Conservation (phyloP, 169 alveolate genomes). For the Eimeria mitis region DNA sequence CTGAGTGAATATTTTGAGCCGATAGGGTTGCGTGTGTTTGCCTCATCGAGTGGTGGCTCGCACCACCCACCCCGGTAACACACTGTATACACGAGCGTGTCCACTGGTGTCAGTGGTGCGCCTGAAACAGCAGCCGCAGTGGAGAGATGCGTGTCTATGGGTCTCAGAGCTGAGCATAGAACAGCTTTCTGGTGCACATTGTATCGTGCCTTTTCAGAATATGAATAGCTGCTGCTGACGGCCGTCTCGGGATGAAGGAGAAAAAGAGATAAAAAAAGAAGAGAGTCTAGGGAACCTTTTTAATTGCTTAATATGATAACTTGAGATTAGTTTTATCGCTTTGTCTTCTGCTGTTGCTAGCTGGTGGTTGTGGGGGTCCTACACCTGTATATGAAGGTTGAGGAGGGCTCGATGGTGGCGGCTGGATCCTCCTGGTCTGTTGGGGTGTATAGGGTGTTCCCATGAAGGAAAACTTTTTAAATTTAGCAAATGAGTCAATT, state of each 20-base stretch:
- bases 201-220: not conserved
- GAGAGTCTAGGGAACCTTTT: not conserved
- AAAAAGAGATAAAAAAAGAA: not conserved
- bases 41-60: not conserved
- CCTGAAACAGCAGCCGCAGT: not conserved
- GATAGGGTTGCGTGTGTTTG: not conserved
- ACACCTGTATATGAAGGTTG: not conserved
- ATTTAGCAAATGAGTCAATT: not conserved
- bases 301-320: not conserved
- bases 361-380: not conserved
- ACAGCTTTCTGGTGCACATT: not conserved
- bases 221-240: not conserved
- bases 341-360: not conserved
- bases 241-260: not conserved
- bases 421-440: not conserved
- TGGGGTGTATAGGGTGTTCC: not conserved
- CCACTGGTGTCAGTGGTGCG: not conserved
- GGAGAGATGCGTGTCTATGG: not conserved
- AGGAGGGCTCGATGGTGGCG: conserved; percentile 45
- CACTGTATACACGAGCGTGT: not conserved
- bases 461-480: not conserved
- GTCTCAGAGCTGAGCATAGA: not conserved
- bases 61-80: not conserved
- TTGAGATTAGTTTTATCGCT: not conserved
- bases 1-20: not conserved